These are phyloP conservation scores for Entrophospora sp. DNA, from an alignment of 192 early-diverging fungal species.

Conservation along the genomic window DNA sequence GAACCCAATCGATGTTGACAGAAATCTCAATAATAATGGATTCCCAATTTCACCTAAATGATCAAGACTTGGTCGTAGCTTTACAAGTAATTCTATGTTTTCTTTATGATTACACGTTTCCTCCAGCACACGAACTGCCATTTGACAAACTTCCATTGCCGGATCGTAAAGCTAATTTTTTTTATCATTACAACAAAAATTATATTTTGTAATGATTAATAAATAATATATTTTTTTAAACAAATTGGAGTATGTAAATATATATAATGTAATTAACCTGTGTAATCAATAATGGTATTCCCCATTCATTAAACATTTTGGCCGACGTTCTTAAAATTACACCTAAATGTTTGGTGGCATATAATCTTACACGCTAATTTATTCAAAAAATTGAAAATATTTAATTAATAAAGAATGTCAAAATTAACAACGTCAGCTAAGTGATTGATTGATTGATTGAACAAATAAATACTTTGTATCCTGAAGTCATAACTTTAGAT, in stretches of 20 bases:
- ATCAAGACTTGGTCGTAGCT: constrained; percentile 61
- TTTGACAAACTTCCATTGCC: constrained; percentile 57
- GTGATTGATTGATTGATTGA: not conserved
- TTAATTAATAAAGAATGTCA: not conserved
- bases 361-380: constrained; percentile 55
- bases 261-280: constrained; percentile 32
- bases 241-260: not conserved
- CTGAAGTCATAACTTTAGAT: constrained; percentile 78
- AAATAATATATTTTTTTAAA: not conserved
- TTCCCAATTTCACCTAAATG: constrained; percentile 64
- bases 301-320: constrained; percentile 63
- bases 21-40: constrained; percentile 56
- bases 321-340: constrained; percentile 46
- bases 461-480: constrained; percentile 51
- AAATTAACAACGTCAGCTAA: not conserved
- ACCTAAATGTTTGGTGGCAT: constrained; percentile 65
- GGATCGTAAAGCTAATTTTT: constrained; percentile 63
- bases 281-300: constrained; percentile 56
- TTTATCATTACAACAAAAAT: not conserved
- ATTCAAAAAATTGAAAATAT: not conserved
- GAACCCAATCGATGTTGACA: constrained; percentile 67
- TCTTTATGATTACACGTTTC: constrained; percentile 53
- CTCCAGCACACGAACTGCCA: constrained; percentile 59
- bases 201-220: not conserved
- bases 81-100: constrained; percentile 64